Evolutionary conservation across 1,284 basidiomycete genomes (phyloP), one percentile per base, ranked within the genome.

Genomic region (Termitomyces sp.): DNA sequence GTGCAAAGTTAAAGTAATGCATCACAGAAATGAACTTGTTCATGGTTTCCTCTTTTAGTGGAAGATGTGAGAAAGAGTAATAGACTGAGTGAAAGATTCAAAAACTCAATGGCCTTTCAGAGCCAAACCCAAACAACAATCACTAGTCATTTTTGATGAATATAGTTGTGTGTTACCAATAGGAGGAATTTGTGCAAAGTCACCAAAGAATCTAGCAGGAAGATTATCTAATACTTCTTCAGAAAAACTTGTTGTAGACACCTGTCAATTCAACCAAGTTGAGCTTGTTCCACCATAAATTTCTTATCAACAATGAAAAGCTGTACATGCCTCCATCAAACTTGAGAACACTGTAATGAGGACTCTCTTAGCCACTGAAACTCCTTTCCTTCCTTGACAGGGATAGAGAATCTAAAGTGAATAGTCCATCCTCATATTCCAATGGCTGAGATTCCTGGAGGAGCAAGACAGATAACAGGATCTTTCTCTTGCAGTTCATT

Each of bases 231-330:
- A 13, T 8, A 51, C 7, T 5, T 38, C 26, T 36, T 59, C 33
- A 57, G 58, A 38, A 39, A 46, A 1, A 60, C 40, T 45, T 61
- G 58, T 19, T 54, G 49, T 17, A 54, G 42, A 1, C 57, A 41
- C 3, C 54, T 53, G 17, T 62, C 61, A 30, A 58, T 55, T 28
- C 49, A 36, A n/a, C 54, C 52, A 17, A 61, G 40, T 43, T 48
- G 52, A 41, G 45, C 24, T 17, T 10, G 24, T 21, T 60, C 63
- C 5, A 64, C 47, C 63, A 64, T 64, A 4, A 60, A 64, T 44
- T 64, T 64, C 33, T 64, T 5, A 24, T 24, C 24, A 24, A 24
- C 3, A 5, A 24, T 24, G 17, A 63, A 15, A 33, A 62, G 57
- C 12, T 58, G 42, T 12, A 57, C 56, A 24, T 50, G 54, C 33